Evolutionary conservation across 495 filamentous ascomycete species (phyloP).

Genomic region (Cudoniella acicularis): DNA sequence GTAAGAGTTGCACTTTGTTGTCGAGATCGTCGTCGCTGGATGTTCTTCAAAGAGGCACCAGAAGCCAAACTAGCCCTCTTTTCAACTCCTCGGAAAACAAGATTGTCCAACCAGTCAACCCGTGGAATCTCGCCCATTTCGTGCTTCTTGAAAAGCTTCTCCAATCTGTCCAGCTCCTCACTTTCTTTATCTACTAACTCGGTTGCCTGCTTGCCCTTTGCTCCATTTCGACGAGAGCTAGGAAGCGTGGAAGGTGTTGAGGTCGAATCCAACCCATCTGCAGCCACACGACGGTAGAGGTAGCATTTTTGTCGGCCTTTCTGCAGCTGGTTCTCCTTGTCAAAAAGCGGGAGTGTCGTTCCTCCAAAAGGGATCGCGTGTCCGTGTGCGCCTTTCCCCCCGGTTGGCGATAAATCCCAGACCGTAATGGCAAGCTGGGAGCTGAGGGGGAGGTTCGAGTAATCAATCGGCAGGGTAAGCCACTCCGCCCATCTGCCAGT

Average conservation of each 20-base stretch:
- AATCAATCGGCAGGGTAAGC: constrained; percentile 80
- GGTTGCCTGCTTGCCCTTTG: constrained; percentile 10
- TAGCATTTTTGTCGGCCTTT: constrained; percentile 92
- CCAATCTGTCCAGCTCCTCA: constrained; percentile 76
- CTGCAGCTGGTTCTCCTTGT: constrained; percentile 80
- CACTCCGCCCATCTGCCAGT: constrained; percentile 85
- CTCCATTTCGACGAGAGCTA: constrained; percentile 24
- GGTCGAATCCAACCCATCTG: constrained; percentile 80
- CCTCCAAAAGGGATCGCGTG: constrained; percentile 91
- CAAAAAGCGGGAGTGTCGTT: constrained; percentile 86
- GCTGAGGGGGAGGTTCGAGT: constrained; percentile 72
- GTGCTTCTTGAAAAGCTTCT: constrained; percentile 91
- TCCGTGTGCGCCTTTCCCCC: constrained; percentile 56
- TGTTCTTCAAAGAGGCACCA: constrained; percentile 23
- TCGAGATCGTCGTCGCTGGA: constrained; percentile 26
- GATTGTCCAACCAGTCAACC: constrained; percentile 90
- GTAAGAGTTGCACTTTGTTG: constrained; percentile 16
- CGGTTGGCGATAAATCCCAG: constrained; percentile 87
- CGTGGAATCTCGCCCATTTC: constrained; percentile 94
- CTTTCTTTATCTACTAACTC: constrained; percentile 52
- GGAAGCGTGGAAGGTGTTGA: constrained; percentile 67
- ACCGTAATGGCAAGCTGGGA: constrained; percentile 88
- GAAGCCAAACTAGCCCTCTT: constrained; percentile 61
- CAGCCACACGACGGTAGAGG: constrained; percentile 74
- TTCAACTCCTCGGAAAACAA: constrained; percentile 84